Percentiles rank a stretch among this genome's conserved stretches.
These are phyloP conservation scores for Neurospora terricola DNA, from an alignment of 495 filamentous ascomycete species.

Conservation along the genomic window DNA sequence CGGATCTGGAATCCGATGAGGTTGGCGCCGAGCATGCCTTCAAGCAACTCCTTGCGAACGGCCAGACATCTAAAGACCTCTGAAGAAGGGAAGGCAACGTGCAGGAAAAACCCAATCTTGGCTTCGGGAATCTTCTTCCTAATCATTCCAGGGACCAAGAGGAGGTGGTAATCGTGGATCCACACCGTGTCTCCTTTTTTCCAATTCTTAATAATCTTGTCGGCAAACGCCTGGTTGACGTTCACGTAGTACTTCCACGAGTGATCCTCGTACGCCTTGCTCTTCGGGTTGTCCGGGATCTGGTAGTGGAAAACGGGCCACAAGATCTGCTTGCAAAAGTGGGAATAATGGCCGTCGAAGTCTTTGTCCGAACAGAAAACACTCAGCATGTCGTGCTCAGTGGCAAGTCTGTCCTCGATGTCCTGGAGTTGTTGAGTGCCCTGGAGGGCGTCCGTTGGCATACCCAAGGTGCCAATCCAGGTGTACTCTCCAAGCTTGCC, in stretches of 20 bases:
- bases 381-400: constrained; percentile 67
- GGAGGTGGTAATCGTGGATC: constrained; percentile 89
- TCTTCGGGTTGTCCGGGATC: constrained; percentile 92
- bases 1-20: constrained; percentile 84
- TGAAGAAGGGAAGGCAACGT: constrained; percentile 89
- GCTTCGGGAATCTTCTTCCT: constrained; percentile 78
- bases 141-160: constrained; percentile 87
- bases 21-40: constrained; percentile 86
- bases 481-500: constrained; percentile 56
- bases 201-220: constrained; percentile 80
- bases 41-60: constrained; percentile 70
- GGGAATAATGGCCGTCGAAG: constrained; percentile 83
- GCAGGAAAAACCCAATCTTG: constrained; percentile 89
- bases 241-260: constrained; percentile 91
- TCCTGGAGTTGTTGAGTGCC: constrained; percentile 59
- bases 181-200: constrained; percentile 85
- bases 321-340: constrained; percentile 86
- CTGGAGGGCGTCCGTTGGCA: constrained; percentile 75
- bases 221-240: constrained; percentile 81
- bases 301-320: constrained; percentile 95
- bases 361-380: constrained; percentile 82
- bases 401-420: constrained; percentile 67
- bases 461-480: constrained; percentile 87
- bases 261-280: constrained; percentile 93
- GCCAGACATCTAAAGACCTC: constrained; percentile 89